Conservation (phyloP, 441 rosid species). For the Pelargonium citronellum region DNA sequence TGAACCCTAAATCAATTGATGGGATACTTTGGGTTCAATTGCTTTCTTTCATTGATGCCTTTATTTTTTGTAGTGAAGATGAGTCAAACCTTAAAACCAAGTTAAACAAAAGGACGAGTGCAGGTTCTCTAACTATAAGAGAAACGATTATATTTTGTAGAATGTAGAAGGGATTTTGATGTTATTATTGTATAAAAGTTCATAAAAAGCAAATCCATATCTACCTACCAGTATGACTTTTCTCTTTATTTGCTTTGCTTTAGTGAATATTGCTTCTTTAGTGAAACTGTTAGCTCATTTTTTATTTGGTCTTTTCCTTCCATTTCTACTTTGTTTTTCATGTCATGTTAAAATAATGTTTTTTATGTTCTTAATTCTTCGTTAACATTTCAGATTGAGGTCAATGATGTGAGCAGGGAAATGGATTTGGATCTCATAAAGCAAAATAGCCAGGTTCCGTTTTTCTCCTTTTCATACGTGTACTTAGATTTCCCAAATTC, state of each 20-base stretch:
- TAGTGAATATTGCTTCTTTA: not conserved
- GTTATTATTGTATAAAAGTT: not conserved
- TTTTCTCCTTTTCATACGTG: slow-evolving; percentile 13
- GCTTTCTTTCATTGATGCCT: no score
- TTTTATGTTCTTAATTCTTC: not conserved
- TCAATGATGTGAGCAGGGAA: slow-evolving; percentile 97
- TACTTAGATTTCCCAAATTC: slow-evolving; percentile 9
- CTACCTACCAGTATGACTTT: not conserved
- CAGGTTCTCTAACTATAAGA: not conserved
- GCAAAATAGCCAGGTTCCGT: slow-evolving; percentile 88
- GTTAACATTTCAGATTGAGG: slow-evolving; percentile 66
- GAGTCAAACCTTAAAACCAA: no score
- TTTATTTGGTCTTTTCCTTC: not conserved
- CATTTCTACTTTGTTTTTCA: not conserved
- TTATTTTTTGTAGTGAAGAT: no score
- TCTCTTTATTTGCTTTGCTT: not conserved
- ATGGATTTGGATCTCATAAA: slow-evolving; percentile 98
- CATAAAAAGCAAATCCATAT: not conserved
- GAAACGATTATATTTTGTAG: not conserved
- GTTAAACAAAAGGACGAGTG: not conserved
- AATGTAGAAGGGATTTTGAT: not conserved
- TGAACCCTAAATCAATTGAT: no score
- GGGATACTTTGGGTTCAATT: no score
- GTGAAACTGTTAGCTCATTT: not conserved
- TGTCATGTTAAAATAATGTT: slow-evolving; percentile 5